phyloP scores from a whole-genome alignment of 164 flowering plant species.

The Pachysandra terminalis region DNA sequence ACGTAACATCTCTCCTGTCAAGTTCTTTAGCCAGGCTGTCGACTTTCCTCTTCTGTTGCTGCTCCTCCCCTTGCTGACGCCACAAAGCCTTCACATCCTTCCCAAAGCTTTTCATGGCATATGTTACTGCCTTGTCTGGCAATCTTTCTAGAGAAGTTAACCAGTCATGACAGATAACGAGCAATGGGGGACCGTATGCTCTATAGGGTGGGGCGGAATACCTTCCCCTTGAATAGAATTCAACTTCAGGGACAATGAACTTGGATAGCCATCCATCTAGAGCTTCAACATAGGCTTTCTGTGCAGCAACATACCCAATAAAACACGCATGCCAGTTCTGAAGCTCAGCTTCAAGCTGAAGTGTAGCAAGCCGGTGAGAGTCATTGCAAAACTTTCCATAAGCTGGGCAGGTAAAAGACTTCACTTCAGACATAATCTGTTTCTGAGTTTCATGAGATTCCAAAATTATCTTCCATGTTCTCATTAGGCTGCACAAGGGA shows the following conservation, averaged over 20 bases:
- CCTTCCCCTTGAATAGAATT: slow-evolving; percentile 51
- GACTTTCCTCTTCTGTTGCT: slow-evolving; percentile 77
- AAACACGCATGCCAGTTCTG: slow-evolving; percentile 80
- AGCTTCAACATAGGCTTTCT: slow-evolving; percentile 63
- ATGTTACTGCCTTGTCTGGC: slow-evolving; percentile 60
- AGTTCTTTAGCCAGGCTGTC: slow-evolving; percentile 70
- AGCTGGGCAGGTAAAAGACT: slow-evolving; percentile 53
- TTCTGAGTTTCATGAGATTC: slow-evolving; percentile 89
- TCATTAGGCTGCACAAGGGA: slow-evolving; percentile 51
- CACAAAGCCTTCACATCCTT: slow-evolving; percentile 73
- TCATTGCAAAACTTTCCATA: slow-evolving; percentile 72
- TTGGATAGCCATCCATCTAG: slow-evolving; percentile 81
- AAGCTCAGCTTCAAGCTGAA: slow-evolving; percentile 80
- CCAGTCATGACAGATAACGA: slow-evolving; percentile 69
- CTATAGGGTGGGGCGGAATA: no score
- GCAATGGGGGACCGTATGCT: slow-evolving; percentile 60
- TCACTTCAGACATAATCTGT: slow-evolving; percentile 71
- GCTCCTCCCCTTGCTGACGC: slow-evolving; percentile 82
- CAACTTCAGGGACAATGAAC: slow-evolving; percentile 71
- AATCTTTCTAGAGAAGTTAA: slow-evolving; percentile 48
- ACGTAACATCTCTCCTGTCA: slow-evolving; percentile 47
- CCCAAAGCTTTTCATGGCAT: slow-evolving; percentile 63
- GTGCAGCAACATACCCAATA: slow-evolving; percentile 51
- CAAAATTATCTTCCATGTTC: slow-evolving; percentile 69
- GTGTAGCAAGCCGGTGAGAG: slow-evolving; percentile 74